Conservation (phyloP, 208 protist genomes). For the Crithidia fasciculata region DNA sequence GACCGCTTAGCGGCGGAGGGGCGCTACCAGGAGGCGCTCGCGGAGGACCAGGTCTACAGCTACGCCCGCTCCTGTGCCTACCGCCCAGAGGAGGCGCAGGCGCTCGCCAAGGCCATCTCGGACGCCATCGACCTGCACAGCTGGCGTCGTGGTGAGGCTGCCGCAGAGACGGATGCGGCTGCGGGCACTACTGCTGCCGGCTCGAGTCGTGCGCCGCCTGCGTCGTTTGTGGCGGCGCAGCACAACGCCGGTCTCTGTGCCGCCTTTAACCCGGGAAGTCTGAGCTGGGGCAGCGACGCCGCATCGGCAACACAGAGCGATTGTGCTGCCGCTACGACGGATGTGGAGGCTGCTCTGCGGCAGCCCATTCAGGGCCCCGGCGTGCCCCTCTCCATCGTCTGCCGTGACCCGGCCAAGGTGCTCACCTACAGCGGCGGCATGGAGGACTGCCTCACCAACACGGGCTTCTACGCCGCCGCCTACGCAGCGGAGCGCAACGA, state of each 20-base stretch:
- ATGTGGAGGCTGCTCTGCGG: constrained; percentile 28
- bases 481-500: constrained; percentile 64
- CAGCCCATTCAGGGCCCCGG: constrained; percentile 53
- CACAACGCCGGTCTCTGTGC: constrained; percentile 34
- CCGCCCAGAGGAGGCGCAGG: constrained; percentile 52
- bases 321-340: background rate
- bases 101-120: constrained; percentile 67
- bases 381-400: constrained; percentile 67
- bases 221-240: constrained; percentile 29
- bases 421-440: constrained; percentile 75
- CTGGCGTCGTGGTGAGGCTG: constrained; percentile 37
- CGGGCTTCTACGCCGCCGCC: constrained; percentile 81
- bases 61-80: constrained; percentile 83
- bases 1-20: constrained; percentile 51
- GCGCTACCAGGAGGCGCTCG: constrained; percentile 45
- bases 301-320: background rate
- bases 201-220: background rate
- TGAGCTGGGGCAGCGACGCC: constrained; percentile 24
- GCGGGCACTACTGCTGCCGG: background rate
- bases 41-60: constrained; percentile 75
- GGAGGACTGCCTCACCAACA: constrained; percentile 90
- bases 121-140: constrained; percentile 76
- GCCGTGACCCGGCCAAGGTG: constrained; percentile 47
- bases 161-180: background rate
- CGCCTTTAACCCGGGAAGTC: constrained; percentile 48